These are phyloP conservation scores for Gossypium schwendimanii DNA, from an alignment of 441 rosid genomes.

Conservation along the genomic window DNA sequence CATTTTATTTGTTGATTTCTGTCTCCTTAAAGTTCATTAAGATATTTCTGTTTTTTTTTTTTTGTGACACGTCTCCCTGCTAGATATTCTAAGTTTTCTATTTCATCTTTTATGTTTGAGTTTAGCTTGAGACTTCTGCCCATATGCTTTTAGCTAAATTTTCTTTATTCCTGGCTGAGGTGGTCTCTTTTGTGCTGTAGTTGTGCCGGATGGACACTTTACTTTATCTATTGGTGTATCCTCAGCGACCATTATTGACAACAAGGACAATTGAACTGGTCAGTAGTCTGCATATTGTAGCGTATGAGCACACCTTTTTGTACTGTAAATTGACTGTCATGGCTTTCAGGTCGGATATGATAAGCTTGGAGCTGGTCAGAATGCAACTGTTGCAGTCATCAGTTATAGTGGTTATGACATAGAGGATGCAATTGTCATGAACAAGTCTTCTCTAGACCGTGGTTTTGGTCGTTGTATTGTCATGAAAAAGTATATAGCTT, in stretches of 20 bases:
- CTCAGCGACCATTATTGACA: conserved; percentile 87
- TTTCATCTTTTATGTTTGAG: neutral
- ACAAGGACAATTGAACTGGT: conserved; percentile 94
- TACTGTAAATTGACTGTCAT: conserved; percentile 21
- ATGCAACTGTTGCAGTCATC: conserved; percentile 98
- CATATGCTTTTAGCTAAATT: neutral
- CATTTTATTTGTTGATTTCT: neutral
- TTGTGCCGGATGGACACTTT: conserved; percentile 80
- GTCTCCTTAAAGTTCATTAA: neutral
- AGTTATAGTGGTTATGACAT: conserved; percentile 96
- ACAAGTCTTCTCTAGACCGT: conserved; percentile 92
- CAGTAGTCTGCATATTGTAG: conserved; percentile 13
- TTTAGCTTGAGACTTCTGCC: neutral
- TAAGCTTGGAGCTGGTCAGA: conserved; percentile 99
- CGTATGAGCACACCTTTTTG: neutral
- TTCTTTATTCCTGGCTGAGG: neutral
- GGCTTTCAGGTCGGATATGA: conserved; percentile 82
- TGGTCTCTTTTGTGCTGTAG: conserved; percentile 29
- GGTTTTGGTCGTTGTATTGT: conserved; percentile 98
- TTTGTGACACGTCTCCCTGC: neutral
- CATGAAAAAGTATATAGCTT: conserved; percentile 61
- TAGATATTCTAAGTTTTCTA: neutral
- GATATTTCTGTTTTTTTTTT: neutral
- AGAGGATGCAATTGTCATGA: conserved; percentile 98
- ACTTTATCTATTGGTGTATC: conserved; percentile 88